These are phyloP conservation scores for Angomonas ambiguus DNA, from an alignment of 208 protist species.

Conservation along the genomic window DNA sequence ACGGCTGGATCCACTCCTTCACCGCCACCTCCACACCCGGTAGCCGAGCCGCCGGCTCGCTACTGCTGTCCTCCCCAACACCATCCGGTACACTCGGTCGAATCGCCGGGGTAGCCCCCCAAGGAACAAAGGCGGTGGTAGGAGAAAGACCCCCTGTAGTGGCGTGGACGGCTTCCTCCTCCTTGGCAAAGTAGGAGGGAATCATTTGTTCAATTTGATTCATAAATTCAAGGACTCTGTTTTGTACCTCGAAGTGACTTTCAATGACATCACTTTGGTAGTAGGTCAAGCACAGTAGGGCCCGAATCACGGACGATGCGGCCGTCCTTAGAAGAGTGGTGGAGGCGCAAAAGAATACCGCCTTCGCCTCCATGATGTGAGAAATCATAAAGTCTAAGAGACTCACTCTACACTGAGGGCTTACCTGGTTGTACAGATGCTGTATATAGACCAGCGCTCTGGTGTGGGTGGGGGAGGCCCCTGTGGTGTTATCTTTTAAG, in stretches of 20 bases:
- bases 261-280: not conserved
- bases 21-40: not conserved
- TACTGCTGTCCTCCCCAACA: not conserved
- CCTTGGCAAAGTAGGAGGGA: not conserved
- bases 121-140: not conserved
- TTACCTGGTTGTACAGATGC: not conserved
- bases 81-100: not conserved
- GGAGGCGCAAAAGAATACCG: not conserved
- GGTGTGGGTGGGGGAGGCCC: not conserved
- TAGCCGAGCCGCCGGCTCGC: not conserved
- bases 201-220: not conserved
- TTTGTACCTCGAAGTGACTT: not conserved
- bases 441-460: not conserved
- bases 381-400: not conserved
- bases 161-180: not conserved
- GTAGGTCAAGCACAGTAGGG: not conserved
- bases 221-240: not conserved
- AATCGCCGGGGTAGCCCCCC: not conserved
- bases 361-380: not conserved
- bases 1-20: conserved; percentile 6
- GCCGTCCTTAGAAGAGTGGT: not conserved
- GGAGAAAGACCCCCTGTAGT: not conserved
- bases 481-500: not conserved
- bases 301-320: not conserved
- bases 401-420: not conserved